Percentiles rank a stretch among this genome's conserved stretches.
Evolutionary conservation across 2,329 filamentous ascomycete species (phyloP).

Genomic region (Fusarium neocosmosporiellum): DNA sequence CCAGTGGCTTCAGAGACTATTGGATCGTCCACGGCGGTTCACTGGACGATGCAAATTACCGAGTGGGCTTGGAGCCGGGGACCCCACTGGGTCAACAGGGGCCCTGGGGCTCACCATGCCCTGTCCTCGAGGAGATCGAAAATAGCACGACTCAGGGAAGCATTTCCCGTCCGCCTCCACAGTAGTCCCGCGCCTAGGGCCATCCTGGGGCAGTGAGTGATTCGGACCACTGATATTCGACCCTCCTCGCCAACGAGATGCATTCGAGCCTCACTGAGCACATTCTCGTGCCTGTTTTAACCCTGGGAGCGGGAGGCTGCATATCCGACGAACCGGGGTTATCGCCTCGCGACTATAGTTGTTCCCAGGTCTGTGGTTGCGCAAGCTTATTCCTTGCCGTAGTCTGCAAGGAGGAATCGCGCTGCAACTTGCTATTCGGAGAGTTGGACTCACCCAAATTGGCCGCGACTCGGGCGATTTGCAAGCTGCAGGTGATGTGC

Average conservation of each 20-base stretch:
- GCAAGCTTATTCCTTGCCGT: constrained; percentile 32
- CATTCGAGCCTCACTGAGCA: constrained; percentile 4
- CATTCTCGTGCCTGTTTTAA: constrained; percentile 4
- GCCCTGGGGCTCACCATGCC: neutral
- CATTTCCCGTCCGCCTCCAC: neutral
- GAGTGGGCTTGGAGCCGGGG: constrained; percentile 11
- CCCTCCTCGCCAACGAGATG: neutral
- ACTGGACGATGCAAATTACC: constrained; percentile 14
- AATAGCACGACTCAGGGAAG: constrained; percentile 9
- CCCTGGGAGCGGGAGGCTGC: constrained; percentile 35
- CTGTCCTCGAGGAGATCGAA: constrained; percentile 3
- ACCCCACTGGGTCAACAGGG: constrained; percentile 18
- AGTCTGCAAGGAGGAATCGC: constrained; percentile 25
- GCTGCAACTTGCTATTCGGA: constrained; percentile 1
- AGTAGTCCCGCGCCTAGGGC: neutral
- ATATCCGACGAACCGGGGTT: constrained; percentile 36
- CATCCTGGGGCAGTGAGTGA: neutral
- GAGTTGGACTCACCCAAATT: neutral
- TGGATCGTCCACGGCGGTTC: constrained; percentile 19
- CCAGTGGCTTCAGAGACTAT: constrained; percentile 19
- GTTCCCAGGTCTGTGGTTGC: constrained; percentile 32
- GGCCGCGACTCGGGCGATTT: neutral
- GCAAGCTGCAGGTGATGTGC: neutral
- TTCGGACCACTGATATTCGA: constrained; percentile 18
- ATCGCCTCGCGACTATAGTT: constrained; percentile 13